phyloP scores from a whole-genome alignment of 371 early-diverging fungal genomes.

The Catenaria anguillulae region DNA sequence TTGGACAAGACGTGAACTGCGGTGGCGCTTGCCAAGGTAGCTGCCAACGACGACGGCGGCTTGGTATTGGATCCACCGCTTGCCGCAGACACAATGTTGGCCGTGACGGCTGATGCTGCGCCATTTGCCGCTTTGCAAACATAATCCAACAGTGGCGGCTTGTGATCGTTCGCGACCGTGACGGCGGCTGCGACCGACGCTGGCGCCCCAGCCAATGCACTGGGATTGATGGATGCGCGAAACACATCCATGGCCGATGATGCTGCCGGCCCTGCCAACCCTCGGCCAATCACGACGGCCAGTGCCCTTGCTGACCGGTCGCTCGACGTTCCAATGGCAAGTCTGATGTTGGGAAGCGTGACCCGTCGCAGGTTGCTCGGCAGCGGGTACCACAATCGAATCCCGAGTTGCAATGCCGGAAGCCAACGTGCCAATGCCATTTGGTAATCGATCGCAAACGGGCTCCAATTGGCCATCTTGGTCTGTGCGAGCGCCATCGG shows the following conservation, averaged over 20 bases:
- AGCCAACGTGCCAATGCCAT: not conserved
- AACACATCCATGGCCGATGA: no score
- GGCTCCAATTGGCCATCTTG: not conserved
- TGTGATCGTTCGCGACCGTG: not conserved
- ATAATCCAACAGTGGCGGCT: not conserved
- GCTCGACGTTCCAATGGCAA: not conserved
- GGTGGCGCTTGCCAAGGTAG: not conserved
- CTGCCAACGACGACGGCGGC: no score
- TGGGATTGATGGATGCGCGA: no score
- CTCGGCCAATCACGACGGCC: not conserved
- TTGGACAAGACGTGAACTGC: not conserved
- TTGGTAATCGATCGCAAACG: not conserved
- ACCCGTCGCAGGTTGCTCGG: not conserved
- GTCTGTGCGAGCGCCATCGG: not conserved
- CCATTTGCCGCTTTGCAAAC: not conserved
- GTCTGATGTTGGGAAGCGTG: not conserved
- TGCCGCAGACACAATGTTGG: not conserved
- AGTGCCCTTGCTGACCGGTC: not conserved
- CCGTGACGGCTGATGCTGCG: not conserved
- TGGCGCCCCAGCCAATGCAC: no score
- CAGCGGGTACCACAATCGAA: not conserved
- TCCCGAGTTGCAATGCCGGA: not conserved
- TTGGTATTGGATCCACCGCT: not conserved
- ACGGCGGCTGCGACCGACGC: not conserved
- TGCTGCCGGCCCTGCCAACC: not conserved